Conservation (phyloP, 345 rosid species). For the Abelmoschus esculentus region DNA sequence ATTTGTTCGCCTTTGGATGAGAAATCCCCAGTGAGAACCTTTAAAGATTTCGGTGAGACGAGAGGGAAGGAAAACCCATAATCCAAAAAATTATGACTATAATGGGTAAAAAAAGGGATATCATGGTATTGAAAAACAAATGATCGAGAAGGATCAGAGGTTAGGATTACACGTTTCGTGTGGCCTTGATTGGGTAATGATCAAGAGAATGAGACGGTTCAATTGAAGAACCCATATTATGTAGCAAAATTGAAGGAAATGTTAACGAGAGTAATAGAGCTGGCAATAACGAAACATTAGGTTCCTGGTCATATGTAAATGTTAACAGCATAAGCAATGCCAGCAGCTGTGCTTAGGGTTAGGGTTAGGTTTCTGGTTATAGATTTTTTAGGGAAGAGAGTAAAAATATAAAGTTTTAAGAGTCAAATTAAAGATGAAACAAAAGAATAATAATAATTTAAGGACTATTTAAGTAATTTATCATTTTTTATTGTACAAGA, state of each 20-base stretch:
- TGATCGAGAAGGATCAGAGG: conserved; percentile 61
- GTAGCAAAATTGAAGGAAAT: conserved; percentile 41
- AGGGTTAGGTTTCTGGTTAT: too few species aligned
- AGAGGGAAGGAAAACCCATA: conserved; percentile 61
- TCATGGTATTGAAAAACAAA: conserved; percentile 96
- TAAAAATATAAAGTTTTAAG: too few species aligned
- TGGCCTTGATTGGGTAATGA: conserved; percentile 58
- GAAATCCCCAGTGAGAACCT: conserved; percentile 37
- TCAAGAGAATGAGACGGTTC: conserved; percentile 42
- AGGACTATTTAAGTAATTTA: too few species aligned
- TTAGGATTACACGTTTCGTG: conserved; percentile 36
- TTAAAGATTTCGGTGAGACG: conserved; percentile 65
- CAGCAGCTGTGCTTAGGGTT: conserved; percentile 57
- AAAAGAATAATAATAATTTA: too few species aligned
- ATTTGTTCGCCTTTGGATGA: conserved; percentile 47
- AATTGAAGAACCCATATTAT: conserved; percentile 33
- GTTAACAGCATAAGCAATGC: conserved; percentile 88
- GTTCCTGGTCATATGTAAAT: conserved; percentile 71
- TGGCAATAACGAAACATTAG: conserved; percentile 54
- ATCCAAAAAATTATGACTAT: conserved; percentile 64
- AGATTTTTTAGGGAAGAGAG: too few species aligned
- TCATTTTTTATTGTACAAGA: too few species aligned
- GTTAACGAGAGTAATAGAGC: conserved; percentile 40
- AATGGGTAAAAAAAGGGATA: conserved; percentile 69
- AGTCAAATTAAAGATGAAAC: too few species aligned